Base-by-base conservation (phyloP, 192 early-diverging fungal species). In the Rhizophagus clarus region DNA sequence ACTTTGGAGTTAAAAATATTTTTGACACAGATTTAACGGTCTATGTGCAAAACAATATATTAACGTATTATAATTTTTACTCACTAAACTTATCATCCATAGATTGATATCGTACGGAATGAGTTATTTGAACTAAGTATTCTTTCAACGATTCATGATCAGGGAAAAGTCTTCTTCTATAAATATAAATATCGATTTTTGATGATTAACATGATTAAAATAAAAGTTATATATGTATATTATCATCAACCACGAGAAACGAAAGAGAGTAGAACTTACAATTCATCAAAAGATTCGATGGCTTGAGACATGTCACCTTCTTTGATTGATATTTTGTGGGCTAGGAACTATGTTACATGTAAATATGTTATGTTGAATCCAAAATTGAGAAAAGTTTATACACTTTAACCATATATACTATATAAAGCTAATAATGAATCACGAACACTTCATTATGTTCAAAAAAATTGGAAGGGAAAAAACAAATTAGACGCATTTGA, bases 21-120 rank as follows among this genome's bases (percentile, higher is more conserved):
- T 42, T 37, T 40, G 15, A 34, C 8, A 70, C n/a, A 37, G 37
- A 45, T 34, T 69, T 17, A 20, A 22, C 29, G 67, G 17, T 32
- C 32, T 32, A 69, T 9, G 29, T 17, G 11, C 32, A 69, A 12
- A 49, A 15, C 28, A 63, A 37, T 69, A 32, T 34, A 29, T 37
- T 14, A 70, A 74, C 11, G 49, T 1, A 47, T 49, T 28, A 56
- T 15, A 1, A 74, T 28, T 28, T 49, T 29, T 76, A 76, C 74
- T 76, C 61, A 76, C 74, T 42, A 29, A 76, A 76, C n/a, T 76
- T 76, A 34, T 76, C 74, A n/a, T 76, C 74, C n/a, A 29, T 37
- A 49, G 31, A 49, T 40, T 20, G 34, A 42, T 61, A 20, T 22
- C 34, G 34, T 24, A 76, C 74, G n/a, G 74, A 76, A 62, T 63